Base-by-base conservation (phyloP, 495 filamentous ascomycete genomes). In the Hypomontagnella monticulosa region DNA sequence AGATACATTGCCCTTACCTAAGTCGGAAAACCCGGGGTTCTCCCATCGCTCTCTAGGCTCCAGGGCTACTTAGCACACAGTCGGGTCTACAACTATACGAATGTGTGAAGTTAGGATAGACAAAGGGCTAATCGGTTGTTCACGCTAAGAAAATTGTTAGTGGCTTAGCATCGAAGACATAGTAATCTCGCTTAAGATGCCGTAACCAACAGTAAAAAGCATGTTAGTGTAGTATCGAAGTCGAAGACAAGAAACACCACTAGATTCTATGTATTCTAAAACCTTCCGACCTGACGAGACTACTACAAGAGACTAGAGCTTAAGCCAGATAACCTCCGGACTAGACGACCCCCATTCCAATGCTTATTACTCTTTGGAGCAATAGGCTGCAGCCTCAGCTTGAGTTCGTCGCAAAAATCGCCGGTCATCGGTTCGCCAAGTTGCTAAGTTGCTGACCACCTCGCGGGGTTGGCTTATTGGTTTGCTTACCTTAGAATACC, bases 381-480 rank as follows among this genome's bases (percentile, higher is more conserved):
- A 33, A 49, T 27, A 46, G 20, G 20, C 11, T 20, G 55, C 4
- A 14, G 47, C 19, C 41, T 54, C 56, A 61, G 27, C 50, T 66
- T 12, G 18, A 66, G 43, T 34, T 18, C n/a, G 36, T 37, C 37
- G 12, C 49, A 1, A 37, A 12, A 11, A 11, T 50, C 50, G 57
- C 63, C 63, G 63, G 51, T 57, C 57, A 61, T 66, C 63, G 63
- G 63, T 47, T 12, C n/a, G 7, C 12, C 19, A 19, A 15, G 32
- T 20, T 27, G 23, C 23, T 27, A 27, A 27, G 23, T 27, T 27
- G 16, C 47, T 50, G 47, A 50, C 47, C 47, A 50, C 46, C 3
- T 16, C 27, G 32, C 30, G 30, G 23, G 47, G 10, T 50, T 36
- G n/a, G 47, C 47, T 37, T 50, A 50, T 16, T 2, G 23, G 23